Evolutionary conservation across 2,329 filamentous ascomycete species (phyloP), one percentile per base, ranked within the genome.

Genomic region (Sphaceloma murrayae): DNA sequence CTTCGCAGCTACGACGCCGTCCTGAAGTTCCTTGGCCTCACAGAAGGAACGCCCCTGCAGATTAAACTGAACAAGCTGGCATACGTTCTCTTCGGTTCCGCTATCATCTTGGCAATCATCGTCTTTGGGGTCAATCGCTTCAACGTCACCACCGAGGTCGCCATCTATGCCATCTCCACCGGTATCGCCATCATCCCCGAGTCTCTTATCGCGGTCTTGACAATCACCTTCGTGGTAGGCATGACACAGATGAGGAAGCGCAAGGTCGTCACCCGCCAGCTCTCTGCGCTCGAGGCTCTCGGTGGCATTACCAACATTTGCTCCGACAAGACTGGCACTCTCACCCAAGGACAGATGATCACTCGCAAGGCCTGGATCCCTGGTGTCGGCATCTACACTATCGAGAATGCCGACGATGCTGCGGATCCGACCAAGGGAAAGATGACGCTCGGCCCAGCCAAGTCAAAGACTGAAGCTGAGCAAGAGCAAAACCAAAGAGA

Each of bases 41-140:
- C 75, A 43, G 47, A 75, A 45, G 86, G 86, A 39, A 94, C 87
- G 1, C 87, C 87, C 1, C 69, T 94, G 34, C 85, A 93, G 65
- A 80, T 82, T 52, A 89, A 85, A 57, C 72, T 94, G 42, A 85
- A 82, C 65, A 86, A 88, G 62, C 80, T 94, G 56, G 86, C 87
- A 19, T 78, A 91, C 32, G 59, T 85, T 3, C 74, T 94, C 2
- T 93, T 94, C 56, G 78, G 72, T 34, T 74, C 86, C 40, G 87
- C 80, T 2, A 73, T 85, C 9, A 54, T 84, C 18, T 80, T 79
- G 49, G 79, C 79, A 6, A 73, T 85, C 51, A 76, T 85, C 52
- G 79, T 83, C 29, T 70, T 82, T 34, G 79, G 68, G 5, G 75
- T 79, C 44, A 83, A 81, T 59, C 53, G 68, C 1, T 62, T 61